Base-by-base conservation (phyloP, 192 early-diverging fungal species). In the Lobosporangium transversale region DNA sequence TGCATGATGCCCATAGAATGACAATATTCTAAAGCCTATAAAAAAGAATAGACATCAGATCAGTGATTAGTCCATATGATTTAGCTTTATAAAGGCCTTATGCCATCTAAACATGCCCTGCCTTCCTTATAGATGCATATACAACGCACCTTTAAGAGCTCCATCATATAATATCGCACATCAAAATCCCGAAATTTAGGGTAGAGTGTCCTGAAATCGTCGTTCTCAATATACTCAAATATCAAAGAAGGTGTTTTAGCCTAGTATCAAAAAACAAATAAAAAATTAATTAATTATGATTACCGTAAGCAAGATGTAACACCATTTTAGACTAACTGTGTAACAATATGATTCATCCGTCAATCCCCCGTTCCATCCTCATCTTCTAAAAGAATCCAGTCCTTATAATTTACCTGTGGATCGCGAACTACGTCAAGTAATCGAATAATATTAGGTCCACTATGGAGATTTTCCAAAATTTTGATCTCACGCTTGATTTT, bases 401-500 rank as follows among this genome's bases (percentile, higher is more conserved):
- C n/a, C n/a, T n/a, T n/a, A n/a, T n/a, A n/a, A n/a, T 58, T 48
- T 80, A 92, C 91, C 81, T 90, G 89, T n/a, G 95, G 95, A 73
- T 99, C 97, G 44, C 96, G 81, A 21, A 99, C 97, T 62, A 99
- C 87, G 73, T 99, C 96, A 59, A 89, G 85, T 40, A 99, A 86
- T 62, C 89, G 85, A 62, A 99, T 88, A 53, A 99, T 85, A 81
- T 99, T 99, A 24, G 90, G 84, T 29, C 97, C 97, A 58, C 96
- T 95, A 30, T 90, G 87, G 37, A 99, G 85, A 68, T 97, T 97
- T 78, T 97, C 95, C 78, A 99, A 84, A 56, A 99, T 99, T 79
- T 97, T 97, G 80, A 99, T 96, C 73, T 99, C 97, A 50, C 97
- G 89, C 87, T 97, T 98, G 61, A 99, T 99, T 86, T 99, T 99